Evolutionary conservation across 305 asterid species (phyloP), one percentile per base, ranked within the genome.

Genomic region (Ilex paraguariensis): DNA sequence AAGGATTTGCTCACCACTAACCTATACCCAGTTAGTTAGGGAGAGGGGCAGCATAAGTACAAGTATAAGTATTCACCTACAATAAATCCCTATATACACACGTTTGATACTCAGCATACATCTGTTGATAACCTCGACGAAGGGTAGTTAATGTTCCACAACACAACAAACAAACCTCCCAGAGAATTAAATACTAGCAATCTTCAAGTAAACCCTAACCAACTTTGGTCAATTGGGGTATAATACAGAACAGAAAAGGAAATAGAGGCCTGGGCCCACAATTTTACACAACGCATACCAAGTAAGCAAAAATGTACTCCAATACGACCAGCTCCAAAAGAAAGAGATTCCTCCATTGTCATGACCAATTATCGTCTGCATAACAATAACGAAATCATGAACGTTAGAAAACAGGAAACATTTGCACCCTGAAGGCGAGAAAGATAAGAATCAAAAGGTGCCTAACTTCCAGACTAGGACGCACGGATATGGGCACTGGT

Each of bases 271-370:
- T 3, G 15, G 21, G 54, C 60, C 42, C 54, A 64, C 14, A 57
- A 55, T 58, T 69, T 32, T 63, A 56, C 56, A 71, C 45, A 15
- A 56, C 32, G 30, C 71, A 71, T 90, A 93, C 99, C 99, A 93
- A 68, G 97, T 90, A 73, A 93, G 94, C 66, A 93, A 78, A 81
- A 93, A 93, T 28, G 99, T 90, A 80, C 99, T 93, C 99, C 99
- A 93, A 72, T 93, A 93, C 28, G 99, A 93, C 99, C 97, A 93
- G 73, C 84, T 86, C 96, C 96, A 93, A 74, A 93, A 93, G 91
- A 93, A 93, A 76, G 99, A 90, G 68, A 93, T 83, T 73, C 96
- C 96, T 59, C 93, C 95, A 79, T 78, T 86, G 60, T 71, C 82
- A 61, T 82, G 91, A 49, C 86, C 95, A 66, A 77, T 75, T 71